Evolutionary conservation across 805 yeast genomes (phyloP).

Genomic region (Cyberlindnera maclurae): DNA sequence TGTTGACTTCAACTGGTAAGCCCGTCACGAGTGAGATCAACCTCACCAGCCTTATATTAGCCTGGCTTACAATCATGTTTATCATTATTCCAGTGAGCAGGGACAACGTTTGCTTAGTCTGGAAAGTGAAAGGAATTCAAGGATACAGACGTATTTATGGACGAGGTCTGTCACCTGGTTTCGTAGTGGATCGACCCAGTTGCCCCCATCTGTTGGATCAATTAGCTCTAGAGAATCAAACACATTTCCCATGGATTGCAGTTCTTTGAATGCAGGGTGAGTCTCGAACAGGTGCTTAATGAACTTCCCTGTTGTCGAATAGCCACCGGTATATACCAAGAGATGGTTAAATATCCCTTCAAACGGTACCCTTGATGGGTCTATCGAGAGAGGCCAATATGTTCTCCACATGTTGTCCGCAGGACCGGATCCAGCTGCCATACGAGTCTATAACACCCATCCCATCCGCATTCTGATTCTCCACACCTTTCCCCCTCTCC

Average conservation of each 20-base stretch:
- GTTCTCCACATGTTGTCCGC: slow-evolving; percentile 17
- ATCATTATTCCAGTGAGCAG: slow-evolving; percentile 25
- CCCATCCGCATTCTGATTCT: no score
- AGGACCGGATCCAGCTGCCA: slow-evolving; percentile 43
- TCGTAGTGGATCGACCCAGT: slow-evolving; percentile 21
- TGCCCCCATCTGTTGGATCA: slow-evolving; percentile 13
- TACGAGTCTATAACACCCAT: slow-evolving; percentile 54
- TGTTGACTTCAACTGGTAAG: slow-evolving; percentile 17
- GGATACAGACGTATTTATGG: slow-evolving; percentile 35
- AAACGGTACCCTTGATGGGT: slow-evolving; percentile 42
- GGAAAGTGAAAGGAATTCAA: slow-evolving; percentile 49
- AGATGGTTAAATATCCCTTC: slow-evolving; percentile 26
- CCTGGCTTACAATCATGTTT: slow-evolving; percentile 44
- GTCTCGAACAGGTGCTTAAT: slow-evolving; percentile 40
- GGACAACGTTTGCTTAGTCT: slow-evolving; percentile 35
- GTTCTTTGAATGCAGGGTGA: slow-evolving; percentile 28
- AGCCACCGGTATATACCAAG: slow-evolving; percentile 46
- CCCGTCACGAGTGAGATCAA: slow-evolving; percentile 24
- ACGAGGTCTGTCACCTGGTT: slow-evolving; percentile 29
- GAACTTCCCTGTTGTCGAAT: slow-evolving; percentile 50
- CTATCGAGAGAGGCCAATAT: slow-evolving; percentile 25
- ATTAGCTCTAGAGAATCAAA: slow-evolving; percentile 21
- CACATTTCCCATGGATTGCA: slow-evolving; percentile 8
- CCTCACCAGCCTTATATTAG: slow-evolving; percentile 34
- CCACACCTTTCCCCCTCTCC: slow-evolving; percentile 36